These are phyloP conservation scores for Lichtheimia ornata DNA, from an alignment of 371 early-diverging fungal genomes.

Conservation along the genomic window DNA sequence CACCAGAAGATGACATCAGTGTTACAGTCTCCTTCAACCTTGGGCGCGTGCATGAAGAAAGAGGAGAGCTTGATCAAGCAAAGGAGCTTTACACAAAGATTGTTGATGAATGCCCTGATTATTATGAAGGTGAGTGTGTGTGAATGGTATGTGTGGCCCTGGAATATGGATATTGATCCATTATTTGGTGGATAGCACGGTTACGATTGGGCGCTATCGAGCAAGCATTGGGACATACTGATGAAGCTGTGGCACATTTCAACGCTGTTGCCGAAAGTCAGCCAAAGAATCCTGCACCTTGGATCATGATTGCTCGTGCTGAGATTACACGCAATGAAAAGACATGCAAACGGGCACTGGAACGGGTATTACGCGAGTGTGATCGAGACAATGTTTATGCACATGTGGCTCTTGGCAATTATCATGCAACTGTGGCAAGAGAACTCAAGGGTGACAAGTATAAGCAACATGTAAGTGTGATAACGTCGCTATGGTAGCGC, in stretches of 20 bases:
- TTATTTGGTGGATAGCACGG: constrained; percentile 39
- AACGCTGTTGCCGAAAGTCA: constrained; percentile 68
- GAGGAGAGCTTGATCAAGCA: constrained; percentile 64
- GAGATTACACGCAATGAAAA: constrained; percentile 61
- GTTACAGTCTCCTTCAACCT: constrained; percentile 80
- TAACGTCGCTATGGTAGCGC: background rate
- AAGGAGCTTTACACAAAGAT: constrained; percentile 65
- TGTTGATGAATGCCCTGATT: constrained; percentile 67
- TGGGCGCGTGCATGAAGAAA: constrained; percentile 77
- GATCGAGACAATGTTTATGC: constrained; percentile 83
- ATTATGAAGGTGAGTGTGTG: constrained; percentile 55
- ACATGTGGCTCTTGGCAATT: constrained; percentile 82
- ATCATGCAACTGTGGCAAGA: constrained; percentile 65
- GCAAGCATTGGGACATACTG: constrained; percentile 44
- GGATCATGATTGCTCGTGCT: constrained; percentile 74
- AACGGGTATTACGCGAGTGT: constrained; percentile 75
- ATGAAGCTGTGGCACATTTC: constrained; percentile 66
- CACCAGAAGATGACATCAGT: constrained; percentile 24
- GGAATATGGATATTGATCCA: background rate
- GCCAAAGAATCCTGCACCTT: constrained; percentile 62
- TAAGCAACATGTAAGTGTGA: constrained; percentile 24
- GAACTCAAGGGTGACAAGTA: constrained; percentile 49
- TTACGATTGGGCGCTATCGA: constrained; percentile 80
- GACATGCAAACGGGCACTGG: constrained; percentile 70
- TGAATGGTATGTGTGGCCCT: background rate